Percentiles rank a stretch among this genome's conserved stretches.
phyloP scores from a whole-genome alignment of 2,329 filamentous ascomycete species.

The Pseudogymnoascus sp. region DNA sequence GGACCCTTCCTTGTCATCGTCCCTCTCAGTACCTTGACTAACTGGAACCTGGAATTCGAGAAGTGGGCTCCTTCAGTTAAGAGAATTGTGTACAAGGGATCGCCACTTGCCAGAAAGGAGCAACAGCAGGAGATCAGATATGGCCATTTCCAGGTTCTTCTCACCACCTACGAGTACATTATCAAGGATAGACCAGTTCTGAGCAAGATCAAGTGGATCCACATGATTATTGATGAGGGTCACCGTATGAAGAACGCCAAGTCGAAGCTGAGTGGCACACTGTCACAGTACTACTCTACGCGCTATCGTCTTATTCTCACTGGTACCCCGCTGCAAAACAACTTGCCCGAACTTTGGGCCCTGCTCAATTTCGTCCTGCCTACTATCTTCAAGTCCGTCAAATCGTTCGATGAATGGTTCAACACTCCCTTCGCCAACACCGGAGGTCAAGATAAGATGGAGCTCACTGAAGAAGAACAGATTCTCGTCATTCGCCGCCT shows the following conservation, averaged over 20 bases:
- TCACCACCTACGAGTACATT: conserved; percentile 98
- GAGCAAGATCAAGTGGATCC: conserved; percentile 98
- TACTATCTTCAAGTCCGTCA: conserved; percentile 98
- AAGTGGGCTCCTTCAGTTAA: conserved; percentile 90
- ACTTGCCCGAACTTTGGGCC: conserved; percentile 91
- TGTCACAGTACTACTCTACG: conserved; percentile 91
- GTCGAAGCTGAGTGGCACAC: conserved; percentile 91
- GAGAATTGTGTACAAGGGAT: conserved; percentile 94
- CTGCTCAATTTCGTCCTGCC: conserved; percentile 97
- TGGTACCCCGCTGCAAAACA: conserved; percentile 95
- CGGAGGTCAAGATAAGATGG: conserved; percentile 96
- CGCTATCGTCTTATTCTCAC: conserved; percentile 95
- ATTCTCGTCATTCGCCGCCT: conserved; percentile 95
- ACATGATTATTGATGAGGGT: conserved; percentile 99
- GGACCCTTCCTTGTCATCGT: conserved; percentile 96
- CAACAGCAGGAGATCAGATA: conserved; percentile 92
- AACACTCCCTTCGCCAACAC: conserved; percentile 99
- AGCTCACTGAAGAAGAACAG: conserved; percentile 98
- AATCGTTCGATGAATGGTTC: conserved; percentile 99
- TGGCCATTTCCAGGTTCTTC: conserved; percentile 88
- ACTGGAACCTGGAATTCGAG: conserved; percentile 98
- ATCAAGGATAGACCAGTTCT: conserved; percentile 96
- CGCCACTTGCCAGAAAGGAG: conserved; percentile 77
- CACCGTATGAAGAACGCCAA: conserved; percentile 99
- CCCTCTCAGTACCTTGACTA: conserved; percentile 90